Percentiles rank a stretch among this genome's conserved stretches.
phyloP scores from a whole-genome alignment of 441 rosid genomes.

The Geranium incanum region DNA sequence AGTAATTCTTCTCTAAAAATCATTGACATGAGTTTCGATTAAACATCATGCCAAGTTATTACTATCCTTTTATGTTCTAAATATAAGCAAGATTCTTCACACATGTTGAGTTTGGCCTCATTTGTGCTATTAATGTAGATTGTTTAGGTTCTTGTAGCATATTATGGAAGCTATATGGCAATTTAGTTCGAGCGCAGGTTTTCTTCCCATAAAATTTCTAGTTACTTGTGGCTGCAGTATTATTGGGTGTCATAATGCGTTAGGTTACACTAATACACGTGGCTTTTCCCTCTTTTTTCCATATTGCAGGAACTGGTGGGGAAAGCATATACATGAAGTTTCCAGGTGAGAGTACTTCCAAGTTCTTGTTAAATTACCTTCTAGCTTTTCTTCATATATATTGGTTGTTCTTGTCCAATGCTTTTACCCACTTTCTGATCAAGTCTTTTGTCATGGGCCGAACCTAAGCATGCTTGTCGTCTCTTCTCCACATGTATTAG shows the following conservation, averaged over 20 bases:
- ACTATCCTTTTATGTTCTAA: no score
- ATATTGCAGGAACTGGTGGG: slow-evolving; percentile 66
- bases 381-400: neutral
- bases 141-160: neutral
- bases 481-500: neutral
- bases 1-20: no score
- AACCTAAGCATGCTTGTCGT: neutral
- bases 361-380: slow-evolving; percentile 1
- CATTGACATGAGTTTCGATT: no score
- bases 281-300: slow-evolving; percentile 11
- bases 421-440: neutral
- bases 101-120: no score
- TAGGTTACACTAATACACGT: slow-evolving; percentile 3
- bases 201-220: neutral
- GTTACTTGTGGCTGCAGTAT: slow-evolving; percentile 1
- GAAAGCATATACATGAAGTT: slow-evolving; percentile 82
- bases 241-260: neutral
- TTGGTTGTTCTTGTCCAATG: neutral
- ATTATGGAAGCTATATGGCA: no score
- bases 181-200: neutral
- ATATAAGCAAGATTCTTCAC: no score
- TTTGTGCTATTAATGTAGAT: neutral
- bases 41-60: neutral
- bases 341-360: slow-evolving; percentile 56
- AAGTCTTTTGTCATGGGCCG: neutral